These are phyloP conservation scores for Saccharomyces hybrid DNA, from an alignment of 1,139 yeast genomes.

Conservation along the genomic window DNA sequence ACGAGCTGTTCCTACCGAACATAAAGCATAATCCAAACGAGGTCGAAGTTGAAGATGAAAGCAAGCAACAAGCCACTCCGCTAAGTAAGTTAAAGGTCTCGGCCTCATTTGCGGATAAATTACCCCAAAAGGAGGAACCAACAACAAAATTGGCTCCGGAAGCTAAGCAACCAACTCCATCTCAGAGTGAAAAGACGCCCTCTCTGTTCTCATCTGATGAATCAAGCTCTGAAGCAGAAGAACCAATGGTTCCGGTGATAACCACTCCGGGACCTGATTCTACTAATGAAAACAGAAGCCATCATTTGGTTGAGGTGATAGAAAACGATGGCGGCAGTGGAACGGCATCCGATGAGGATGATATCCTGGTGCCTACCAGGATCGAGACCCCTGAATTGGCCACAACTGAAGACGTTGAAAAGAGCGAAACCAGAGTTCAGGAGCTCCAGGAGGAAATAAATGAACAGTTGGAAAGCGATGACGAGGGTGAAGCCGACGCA, in stretches of 20 bases:
- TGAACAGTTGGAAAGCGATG: not conserved
- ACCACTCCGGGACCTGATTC: not conserved
- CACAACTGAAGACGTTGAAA: conserved; percentile 12
- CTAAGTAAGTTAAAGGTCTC: not conserved
- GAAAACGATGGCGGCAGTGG: not conserved
- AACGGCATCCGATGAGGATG: conserved; percentile 6
- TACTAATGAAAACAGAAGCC: not conserved
- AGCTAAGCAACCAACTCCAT: not conserved
- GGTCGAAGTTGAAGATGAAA: not conserved
- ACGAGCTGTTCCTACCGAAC: not conserved
- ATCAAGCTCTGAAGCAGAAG: not conserved
- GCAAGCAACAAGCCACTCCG: not conserved
- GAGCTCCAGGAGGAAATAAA: not conserved
- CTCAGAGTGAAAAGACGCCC: not conserved
- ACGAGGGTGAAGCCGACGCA: not conserved
- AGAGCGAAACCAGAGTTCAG: not conserved
- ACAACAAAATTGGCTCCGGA: not conserved
- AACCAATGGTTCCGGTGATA: not conserved
- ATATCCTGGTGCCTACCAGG: conserved; percentile 2
- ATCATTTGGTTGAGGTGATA: not conserved
- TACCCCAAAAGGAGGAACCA: not conserved
- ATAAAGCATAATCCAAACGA: not conserved
- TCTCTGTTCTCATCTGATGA: not conserved
- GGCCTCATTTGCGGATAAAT: not conserved
- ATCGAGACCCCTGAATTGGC: conserved; percentile 18